Percentiles rank a stretch among this genome's conserved stretches.
Conservation (phyloP, 257 asterid species). For the Parsonsia alboflavescens region DNA sequence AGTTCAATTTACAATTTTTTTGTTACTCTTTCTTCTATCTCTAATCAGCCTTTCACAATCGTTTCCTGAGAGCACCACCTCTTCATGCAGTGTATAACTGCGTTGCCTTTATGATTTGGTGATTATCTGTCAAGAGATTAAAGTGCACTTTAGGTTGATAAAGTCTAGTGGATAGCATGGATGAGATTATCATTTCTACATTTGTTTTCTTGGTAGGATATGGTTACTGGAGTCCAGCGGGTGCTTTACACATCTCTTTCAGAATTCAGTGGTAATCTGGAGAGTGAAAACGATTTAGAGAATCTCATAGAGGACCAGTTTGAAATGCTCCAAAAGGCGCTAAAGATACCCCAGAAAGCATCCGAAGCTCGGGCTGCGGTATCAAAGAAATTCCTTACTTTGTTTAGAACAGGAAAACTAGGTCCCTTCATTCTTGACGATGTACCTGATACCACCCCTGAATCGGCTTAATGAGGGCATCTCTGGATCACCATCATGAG, state of each 20-base stretch:
- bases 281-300: constrained; percentile 71
- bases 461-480: constrained; percentile 14
- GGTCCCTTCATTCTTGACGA: constrained; percentile 88
- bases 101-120: not conserved
- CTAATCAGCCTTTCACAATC: not conserved
- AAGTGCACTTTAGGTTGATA: not conserved
- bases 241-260: constrained; percentile 45
- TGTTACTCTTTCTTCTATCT: too few species aligned
- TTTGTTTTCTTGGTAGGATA: constrained; percentile 53
- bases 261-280: constrained; percentile 64
- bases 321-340: constrained; percentile 59
- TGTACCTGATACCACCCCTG: constrained; percentile 41
- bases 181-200: too few species aligned
- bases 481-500: too few species aligned
- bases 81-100: not conserved
- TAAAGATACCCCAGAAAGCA: constrained; percentile 63
- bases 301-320: constrained; percentile 69
- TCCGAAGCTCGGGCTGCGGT: constrained; percentile 68
- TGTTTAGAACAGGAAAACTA: constrained; percentile 75
- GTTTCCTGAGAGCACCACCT: not conserved
- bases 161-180: too few species aligned
- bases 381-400: constrained; percentile 67
- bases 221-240: constrained; percentile 56
- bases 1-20: not conserved
- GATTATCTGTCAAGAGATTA: not conserved